Percentiles rank a stretch among this genome's conserved stretches.
These are phyloP conservation scores for Durusdinium trenchii DNA, from an alignment of 73 alveolate genomes.

Conservation along the genomic window DNA sequence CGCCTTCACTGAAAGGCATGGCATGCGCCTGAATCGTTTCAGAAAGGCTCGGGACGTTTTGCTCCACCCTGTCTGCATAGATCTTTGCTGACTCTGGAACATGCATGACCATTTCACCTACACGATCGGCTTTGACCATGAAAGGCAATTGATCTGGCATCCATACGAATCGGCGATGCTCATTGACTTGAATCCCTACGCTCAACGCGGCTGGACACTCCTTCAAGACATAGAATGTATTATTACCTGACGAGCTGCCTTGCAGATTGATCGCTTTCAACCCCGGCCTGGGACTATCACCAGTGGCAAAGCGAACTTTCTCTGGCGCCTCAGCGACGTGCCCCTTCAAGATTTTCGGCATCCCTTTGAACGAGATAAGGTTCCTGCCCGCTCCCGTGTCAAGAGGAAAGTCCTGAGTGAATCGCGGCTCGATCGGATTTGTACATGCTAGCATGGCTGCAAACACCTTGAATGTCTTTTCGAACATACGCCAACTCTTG, in stretches of 20 bases:
- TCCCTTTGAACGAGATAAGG: not conserved
- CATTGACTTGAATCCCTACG: not conserved
- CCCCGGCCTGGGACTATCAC: not conserved
- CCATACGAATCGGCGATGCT: not conserved
- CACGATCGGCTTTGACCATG: not conserved
- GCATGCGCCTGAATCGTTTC: too few relatives aligned
- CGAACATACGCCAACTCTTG: too few relatives aligned
- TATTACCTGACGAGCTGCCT: not conserved
- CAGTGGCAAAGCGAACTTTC: conserved; percentile 23
- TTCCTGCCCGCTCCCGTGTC: not conserved
- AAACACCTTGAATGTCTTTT: not conserved
- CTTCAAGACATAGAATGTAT: not conserved
- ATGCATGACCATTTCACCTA: not conserved
- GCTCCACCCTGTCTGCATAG: not conserved
- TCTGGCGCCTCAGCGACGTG: not conserved
- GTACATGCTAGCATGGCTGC: not conserved
- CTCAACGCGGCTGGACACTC: conserved; percentile 12
- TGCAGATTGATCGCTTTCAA: not conserved
- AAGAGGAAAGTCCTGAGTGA: not conserved
- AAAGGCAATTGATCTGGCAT: not conserved
- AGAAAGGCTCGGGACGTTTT: not conserved
- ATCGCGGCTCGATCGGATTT: not conserved
- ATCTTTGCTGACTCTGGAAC: conserved; percentile 15
- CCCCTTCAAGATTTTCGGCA: not conserved
- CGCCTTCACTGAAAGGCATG: too few relatives aligned